Evolutionary conservation across 2,329 filamentous ascomycete genomes (phyloP).

Genomic region (Ophioceras dolichostomum): DNA sequence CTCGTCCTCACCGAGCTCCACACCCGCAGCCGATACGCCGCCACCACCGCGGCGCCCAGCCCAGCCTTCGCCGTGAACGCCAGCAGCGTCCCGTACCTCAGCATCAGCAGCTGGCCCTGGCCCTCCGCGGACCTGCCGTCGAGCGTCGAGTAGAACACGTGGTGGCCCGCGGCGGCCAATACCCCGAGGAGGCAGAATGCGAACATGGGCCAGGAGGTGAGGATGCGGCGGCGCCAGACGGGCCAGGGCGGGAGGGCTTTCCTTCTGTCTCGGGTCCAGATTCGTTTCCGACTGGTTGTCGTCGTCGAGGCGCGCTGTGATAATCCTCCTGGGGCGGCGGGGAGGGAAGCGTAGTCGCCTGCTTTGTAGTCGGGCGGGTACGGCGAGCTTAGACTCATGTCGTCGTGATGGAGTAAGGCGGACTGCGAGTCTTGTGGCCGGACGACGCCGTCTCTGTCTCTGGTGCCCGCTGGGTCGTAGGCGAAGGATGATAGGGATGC

Average conservation of each 20-base stretch:
- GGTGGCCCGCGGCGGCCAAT: conserved; percentile 21
- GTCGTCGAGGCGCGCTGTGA: too few species aligned
- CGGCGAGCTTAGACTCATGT: too few species aligned
- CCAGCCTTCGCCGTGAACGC: conserved; percentile 25
- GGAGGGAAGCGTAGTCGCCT: too few species aligned
- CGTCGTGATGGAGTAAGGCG: not conserved
- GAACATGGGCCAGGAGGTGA: conserved; percentile 18
- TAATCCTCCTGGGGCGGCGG: too few species aligned
- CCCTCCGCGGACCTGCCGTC: conserved; percentile 18
- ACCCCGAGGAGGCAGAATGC: conserved; percentile 22
- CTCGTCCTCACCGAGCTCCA: conserved; percentile 14
- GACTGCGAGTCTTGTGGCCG: not conserved
- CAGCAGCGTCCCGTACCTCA: conserved; percentile 24
- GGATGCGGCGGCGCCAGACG: conserved; percentile 8
- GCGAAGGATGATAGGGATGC: too few species aligned
- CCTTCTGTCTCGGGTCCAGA: too few species aligned
- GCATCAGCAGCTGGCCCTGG: conserved; percentile 25
- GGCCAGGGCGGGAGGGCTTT: too few species aligned
- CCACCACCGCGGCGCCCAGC: conserved; percentile 20
- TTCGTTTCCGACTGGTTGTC: not conserved
- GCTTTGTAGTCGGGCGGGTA: too few species aligned
- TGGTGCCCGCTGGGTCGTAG: too few species aligned
- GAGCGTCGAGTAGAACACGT: conserved; percentile 22
- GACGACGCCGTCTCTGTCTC: too few species aligned
- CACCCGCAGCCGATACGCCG: conserved; percentile 12